Percentiles rank a stretch among this genome's conserved stretches.
These are phyloP conservation scores for Colletotrichum liriopes DNA, from an alignment of 2,329 filamentous ascomycete species.

Conservation along the genomic window DNA sequence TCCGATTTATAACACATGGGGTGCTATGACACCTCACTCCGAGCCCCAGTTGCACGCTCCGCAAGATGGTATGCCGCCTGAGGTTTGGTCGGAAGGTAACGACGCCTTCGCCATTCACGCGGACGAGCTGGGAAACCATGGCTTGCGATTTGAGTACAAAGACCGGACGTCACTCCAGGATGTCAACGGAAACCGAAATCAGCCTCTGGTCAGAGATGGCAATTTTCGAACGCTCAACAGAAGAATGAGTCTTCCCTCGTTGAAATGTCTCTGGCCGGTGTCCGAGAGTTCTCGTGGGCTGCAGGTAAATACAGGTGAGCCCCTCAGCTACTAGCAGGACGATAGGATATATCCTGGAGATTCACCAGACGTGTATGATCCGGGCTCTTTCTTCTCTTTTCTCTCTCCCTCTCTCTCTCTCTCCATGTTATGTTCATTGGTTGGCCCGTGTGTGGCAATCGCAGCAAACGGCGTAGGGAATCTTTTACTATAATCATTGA, in stretches of 20 bases:
- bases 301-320: not conserved
- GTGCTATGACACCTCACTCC: not conserved
- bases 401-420: not conserved
- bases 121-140: slow-evolving; percentile 27
- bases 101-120: not conserved
- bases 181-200: not conserved
- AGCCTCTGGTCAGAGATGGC: not conserved
- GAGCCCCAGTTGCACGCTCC: not conserved
- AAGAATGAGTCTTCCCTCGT: slow-evolving; percentile 53
- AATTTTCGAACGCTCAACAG: slow-evolving; percentile 32
- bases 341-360: not conserved
- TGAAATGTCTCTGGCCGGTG: slow-evolving; percentile 49
- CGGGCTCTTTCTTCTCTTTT: not conserved
- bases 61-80: not conserved
- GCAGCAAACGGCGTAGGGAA: slow-evolving; percentile 17
- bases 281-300: slow-evolving; percentile 11
- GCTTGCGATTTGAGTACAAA: slow-evolving; percentile 28
- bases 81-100: not conserved
- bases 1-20: slow-evolving; percentile 16
- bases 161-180: too few species aligned
- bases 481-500: slow-evolving; percentile 22
- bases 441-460: slow-evolving; percentile 2
- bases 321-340: not conserved
- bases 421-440: slow-evolving; percentile 10
- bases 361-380: too few species aligned